These are phyloP conservation scores for Talaromyces atroroseus DNA, from an alignment of 2,329 filamentous ascomycete genomes.

Conservation along the genomic window DNA sequence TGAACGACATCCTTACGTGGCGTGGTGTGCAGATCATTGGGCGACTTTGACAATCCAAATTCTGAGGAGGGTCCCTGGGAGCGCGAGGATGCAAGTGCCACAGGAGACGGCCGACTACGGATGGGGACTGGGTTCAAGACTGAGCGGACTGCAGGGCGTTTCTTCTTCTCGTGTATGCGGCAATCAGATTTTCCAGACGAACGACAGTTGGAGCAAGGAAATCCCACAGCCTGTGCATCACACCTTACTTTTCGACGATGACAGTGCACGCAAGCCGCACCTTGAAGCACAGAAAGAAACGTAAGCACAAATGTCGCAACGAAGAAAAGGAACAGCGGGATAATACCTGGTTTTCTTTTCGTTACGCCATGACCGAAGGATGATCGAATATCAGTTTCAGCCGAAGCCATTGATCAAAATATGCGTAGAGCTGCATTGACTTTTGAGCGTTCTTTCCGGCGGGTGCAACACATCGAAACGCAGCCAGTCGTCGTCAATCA, in stretches of 20 bases:
- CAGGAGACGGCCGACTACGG: slow-evolving; percentile 33
- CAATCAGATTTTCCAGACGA: slow-evolving; percentile 40
- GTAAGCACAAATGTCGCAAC: neutral
- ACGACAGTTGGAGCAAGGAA: slow-evolving; percentile 47
- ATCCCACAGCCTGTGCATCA: slow-evolving; percentile 44
- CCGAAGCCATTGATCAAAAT: slow-evolving; percentile 30
- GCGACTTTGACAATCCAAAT: neutral
- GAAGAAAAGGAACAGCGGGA: neutral
- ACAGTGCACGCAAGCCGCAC: slow-evolving; percentile 45
- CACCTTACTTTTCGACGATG: slow-evolving; percentile 50
- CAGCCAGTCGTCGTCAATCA: neutral
- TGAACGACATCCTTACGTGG: neutral
- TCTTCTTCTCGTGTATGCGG: slow-evolving; percentile 48
- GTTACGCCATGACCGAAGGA: slow-evolving; percentile 31
- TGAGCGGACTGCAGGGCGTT: slow-evolving; percentile 39
- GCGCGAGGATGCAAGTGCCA: neutral
- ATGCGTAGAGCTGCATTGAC: slow-evolving; percentile 13
- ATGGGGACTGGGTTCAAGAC: slow-evolving; percentile 44
- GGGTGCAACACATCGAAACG: neutral
- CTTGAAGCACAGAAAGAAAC: slow-evolving; percentile 10
- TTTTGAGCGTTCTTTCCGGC: neutral
- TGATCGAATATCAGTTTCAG: slow-evolving; percentile 28
- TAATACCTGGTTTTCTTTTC: slow-evolving; percentile 36
- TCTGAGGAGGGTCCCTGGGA: neutral
- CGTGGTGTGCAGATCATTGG: neutral